A percentile compares a stretch with the other conserved stretches of the same genome.
Evolutionary conservation across 257 asterid species (phyloP).

Genomic region (Verbascum thapsus): DNA sequence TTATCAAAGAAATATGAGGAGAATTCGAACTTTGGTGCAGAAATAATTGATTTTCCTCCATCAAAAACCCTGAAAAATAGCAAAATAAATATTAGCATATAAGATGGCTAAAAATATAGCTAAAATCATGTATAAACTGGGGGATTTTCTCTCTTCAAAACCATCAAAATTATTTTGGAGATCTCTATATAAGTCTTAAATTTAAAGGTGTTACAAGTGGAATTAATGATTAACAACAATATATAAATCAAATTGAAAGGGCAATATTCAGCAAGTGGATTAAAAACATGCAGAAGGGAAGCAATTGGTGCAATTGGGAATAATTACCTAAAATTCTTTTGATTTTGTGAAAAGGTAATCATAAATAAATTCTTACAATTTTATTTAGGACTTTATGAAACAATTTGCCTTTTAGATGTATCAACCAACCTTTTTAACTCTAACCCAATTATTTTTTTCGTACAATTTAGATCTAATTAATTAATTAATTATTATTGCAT

Average conservation of each 20-base stretch:
- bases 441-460: slow-evolving; percentile 14
- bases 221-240: slow-evolving; percentile 10
- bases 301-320: not conserved
- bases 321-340: not conserved
- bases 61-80: slow-evolving; percentile 12
- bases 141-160: no score
- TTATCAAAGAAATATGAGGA: slow-evolving; percentile 25
- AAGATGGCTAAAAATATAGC: no score
- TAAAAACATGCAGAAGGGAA: slow-evolving; percentile 22
- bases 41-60: slow-evolving; percentile 15
- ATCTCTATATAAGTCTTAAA: not conserved
- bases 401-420: slow-evolving; percentile 7
- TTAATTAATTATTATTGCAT: slow-evolving; percentile 4
- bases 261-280: slow-evolving; percentile 36
- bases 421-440: slow-evolving; percentile 23
- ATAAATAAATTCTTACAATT: not conserved
- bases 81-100: slow-evolving; percentile 14
- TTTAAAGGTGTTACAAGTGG: slow-evolving; percentile 16
- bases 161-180: slow-evolving; percentile 2
- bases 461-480: slow-evolving; percentile 33
- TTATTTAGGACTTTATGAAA: not conserved
- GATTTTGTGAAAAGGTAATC: slow-evolving; percentile 26
- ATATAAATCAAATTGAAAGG: slow-evolving; percentile 26
- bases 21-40: not conserved
- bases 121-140: slow-evolving; percentile 6